Conservation (phyloP, 2,329 filamentous ascomycete genomes). For the Botrytis squamosa region DNA sequence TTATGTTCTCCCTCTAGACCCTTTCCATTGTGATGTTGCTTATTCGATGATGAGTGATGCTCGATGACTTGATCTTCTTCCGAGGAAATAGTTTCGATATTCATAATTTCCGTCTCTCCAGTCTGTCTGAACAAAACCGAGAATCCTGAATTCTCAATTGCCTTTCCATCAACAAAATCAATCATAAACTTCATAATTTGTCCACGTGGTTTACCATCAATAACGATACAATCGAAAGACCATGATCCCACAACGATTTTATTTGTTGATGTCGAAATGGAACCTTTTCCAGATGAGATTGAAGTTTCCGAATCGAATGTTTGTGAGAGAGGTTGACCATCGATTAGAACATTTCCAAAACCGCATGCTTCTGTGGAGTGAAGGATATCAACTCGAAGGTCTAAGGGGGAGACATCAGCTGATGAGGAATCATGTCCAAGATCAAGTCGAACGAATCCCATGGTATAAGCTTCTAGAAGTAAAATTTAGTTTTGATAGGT, state of each 20-base stretch:
- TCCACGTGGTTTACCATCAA: conserved; percentile 43
- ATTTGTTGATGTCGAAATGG: conserved; percentile 43
- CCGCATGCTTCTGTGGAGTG: conserved; percentile 49
- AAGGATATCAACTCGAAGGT: conserved; percentile 46
- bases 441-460: conserved; percentile 28
- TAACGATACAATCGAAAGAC: conserved; percentile 48
- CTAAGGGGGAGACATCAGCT: conserved; percentile 28
- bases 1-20: neutral
- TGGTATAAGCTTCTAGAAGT: conserved; percentile 24
- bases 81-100: conserved; percentile 45
- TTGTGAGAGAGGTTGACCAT: conserved; percentile 46
- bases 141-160: conserved; percentile 44
- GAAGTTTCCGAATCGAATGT: conserved; percentile 30
- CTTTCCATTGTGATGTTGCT: conserved; percentile 16
- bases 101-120: conserved; percentile 43
- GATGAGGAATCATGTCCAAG: conserved; percentile 26
- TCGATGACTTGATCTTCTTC: conserved; percentile 30
- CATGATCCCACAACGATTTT: conserved; percentile 47
- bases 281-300: conserved; percentile 41
- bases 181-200: conserved; percentile 49
- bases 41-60: conserved; percentile 27
- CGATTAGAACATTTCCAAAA: conserved; percentile 48
- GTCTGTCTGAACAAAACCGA: conserved; percentile 49
- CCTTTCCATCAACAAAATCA: conserved; percentile 44
- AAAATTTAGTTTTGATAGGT: neutral